A percentile compares a stretch with the other conserved stretches of the same genome.
phyloP scores from a whole-genome alignment of 768 basidiomycete species.

The Daedaleopsis sinensis region DNA sequence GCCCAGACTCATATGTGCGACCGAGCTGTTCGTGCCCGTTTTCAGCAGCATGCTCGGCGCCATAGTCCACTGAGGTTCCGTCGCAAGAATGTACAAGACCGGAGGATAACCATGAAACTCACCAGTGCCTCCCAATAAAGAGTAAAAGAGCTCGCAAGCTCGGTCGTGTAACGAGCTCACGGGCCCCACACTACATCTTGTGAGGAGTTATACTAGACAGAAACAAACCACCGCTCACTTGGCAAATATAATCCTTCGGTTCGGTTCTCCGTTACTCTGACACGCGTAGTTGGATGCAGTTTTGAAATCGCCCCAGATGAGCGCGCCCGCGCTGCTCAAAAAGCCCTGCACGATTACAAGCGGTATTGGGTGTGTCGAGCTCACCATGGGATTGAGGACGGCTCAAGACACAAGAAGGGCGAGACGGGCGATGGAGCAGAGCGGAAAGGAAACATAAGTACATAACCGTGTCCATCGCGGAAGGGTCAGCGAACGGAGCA shows the following conservation, averaged over 20 bases:
- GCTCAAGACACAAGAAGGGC: too few relatives aligned
- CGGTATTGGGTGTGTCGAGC: slow-evolving; percentile 28
- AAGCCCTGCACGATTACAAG: slow-evolving; percentile 55
- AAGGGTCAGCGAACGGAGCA: too few relatives aligned
- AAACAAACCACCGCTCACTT: slow-evolving; percentile 23
- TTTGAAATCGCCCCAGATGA: slow-evolving; percentile 46
- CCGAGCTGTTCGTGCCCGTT: slow-evolving; percentile 47
- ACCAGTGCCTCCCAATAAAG: slow-evolving; percentile 49
- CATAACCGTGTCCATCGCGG: too few relatives aligned
- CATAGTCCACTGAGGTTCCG: slow-evolving; percentile 48
- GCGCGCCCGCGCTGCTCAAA: slow-evolving; percentile 39
- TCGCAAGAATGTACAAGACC: too few relatives aligned
- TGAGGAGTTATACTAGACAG: too few relatives aligned
- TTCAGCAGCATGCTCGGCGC: slow-evolving; percentile 41
- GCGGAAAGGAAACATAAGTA: too few relatives aligned
- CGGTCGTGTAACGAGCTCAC: slow-evolving; percentile 56
- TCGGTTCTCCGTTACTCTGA: slow-evolving; percentile 9
- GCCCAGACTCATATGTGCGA: slow-evolving; percentile 39
- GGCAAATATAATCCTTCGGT: slow-evolving; percentile 34
- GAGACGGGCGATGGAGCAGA: too few relatives aligned
- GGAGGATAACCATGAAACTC: background rate
- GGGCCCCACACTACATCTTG: slow-evolving; percentile 51
- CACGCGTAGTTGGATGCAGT: slow-evolving; percentile 33
- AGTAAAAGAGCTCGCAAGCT: slow-evolving; percentile 54
- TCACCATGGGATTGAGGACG: background rate